Evolutionary conservation across 345 rosid genomes (phyloP).

Genomic region (Eucalyptus regnans): DNA sequence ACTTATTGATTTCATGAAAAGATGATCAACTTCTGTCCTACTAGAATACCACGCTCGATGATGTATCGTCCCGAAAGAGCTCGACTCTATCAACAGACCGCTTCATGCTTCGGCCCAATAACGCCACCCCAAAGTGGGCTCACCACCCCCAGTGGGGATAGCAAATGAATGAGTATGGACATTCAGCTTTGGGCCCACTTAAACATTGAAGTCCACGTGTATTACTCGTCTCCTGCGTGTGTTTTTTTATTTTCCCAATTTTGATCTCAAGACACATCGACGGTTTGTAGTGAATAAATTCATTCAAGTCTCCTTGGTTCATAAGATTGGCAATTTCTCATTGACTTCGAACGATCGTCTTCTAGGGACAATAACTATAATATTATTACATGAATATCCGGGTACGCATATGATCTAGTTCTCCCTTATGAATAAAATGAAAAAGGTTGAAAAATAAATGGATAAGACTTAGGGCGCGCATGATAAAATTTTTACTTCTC

Average conservation of each 20-base stretch:
- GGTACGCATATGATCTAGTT: neutral
- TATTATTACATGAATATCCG: neutral
- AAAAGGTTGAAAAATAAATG: neutral
- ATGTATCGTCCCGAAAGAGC: neutral
- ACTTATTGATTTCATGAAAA: neutral
- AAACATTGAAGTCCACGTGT: neutral
- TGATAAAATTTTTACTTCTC: too few relatives aligned
- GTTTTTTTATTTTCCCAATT: neutral
- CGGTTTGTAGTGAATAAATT: neutral
- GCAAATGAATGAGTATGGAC: neutral
- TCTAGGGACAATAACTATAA: neutral
- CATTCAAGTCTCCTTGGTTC: neutral
- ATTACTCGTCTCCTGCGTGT: neutral
- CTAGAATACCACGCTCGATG: neutral
- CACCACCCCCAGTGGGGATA: neutral
- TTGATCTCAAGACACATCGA: neutral
- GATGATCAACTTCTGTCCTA: neutral
- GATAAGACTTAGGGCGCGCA: neutral
- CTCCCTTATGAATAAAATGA: neutral
- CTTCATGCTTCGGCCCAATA: neutral
- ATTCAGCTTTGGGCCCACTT: neutral
- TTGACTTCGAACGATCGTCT: neutral
- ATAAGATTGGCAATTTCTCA: neutral
- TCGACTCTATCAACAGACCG: neutral
- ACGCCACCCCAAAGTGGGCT: neutral